Evolutionary conservation across 1,284 basidiomycete species (phyloP).

Genomic region (Blastosporella zonata): DNA sequence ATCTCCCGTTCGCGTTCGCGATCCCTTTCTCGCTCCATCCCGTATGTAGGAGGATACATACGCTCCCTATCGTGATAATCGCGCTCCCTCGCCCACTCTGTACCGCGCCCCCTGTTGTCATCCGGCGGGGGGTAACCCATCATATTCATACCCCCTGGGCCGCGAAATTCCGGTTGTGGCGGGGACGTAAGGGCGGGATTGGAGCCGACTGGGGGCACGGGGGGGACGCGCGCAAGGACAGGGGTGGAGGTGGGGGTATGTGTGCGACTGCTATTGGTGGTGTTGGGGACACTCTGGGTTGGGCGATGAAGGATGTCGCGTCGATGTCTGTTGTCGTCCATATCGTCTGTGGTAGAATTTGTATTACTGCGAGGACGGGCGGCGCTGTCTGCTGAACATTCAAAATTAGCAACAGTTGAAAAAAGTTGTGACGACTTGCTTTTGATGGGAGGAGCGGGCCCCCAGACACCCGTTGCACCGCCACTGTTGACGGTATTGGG

Average conservation of each 20-base stretch:
- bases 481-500: neutral
- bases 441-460: conserved; percentile 10
- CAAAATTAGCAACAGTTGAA: neutral
- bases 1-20: conserved; percentile 21
- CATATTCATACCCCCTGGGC: conserved; percentile 4
- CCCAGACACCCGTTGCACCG: conserved; percentile 17
- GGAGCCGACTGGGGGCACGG: conserved; percentile 12
- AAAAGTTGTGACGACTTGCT: conserved; percentile 5
- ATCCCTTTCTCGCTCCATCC: conserved; percentile 9
- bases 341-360: neutral
- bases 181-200: conserved; percentile 10
- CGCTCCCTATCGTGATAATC: conserved; percentile 8
- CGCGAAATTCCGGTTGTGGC: neutral
- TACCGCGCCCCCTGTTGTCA: neutral
- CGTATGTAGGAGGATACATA: neutral
- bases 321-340: neutral
- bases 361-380: conserved; percentile 2
- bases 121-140: neutral
- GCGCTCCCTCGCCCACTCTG: conserved; percentile 9
- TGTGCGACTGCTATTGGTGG: conserved; percentile 15
- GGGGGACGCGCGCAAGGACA: conserved; percentile 2
- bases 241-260: conserved; percentile 8
- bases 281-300: too few species aligned
- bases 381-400: neutral
- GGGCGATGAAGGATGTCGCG: conserved; percentile 1